phyloP scores from a whole-genome alignment of 192 early-diverging fungal species.

The Dispira parvispora region DNA sequence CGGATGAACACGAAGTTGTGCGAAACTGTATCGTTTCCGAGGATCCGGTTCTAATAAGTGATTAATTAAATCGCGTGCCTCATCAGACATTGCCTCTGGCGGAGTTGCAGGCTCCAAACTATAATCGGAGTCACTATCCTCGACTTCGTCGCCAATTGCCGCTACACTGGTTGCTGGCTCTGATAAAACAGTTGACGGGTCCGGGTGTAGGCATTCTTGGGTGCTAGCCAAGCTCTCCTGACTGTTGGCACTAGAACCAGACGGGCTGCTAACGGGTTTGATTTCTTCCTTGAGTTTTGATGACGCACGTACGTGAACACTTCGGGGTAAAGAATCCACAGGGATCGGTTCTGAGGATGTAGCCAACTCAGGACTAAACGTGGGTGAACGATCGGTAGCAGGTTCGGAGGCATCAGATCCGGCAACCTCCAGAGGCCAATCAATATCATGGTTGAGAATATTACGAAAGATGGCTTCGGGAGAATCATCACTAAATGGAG shows the following conservation, averaged over 20 bases:
- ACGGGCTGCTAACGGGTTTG: background rate
- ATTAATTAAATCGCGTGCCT: constrained; percentile 54
- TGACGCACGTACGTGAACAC: background rate
- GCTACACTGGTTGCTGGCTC: background rate
- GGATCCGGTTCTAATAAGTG: constrained; percentile 61
- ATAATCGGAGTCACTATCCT: background rate
- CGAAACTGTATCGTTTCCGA: constrained; percentile 37
- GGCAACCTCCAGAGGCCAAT: constrained; percentile 32
- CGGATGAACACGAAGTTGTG: constrained; percentile 46
- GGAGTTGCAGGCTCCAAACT: background rate
- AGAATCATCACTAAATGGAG: constrained; percentile 77
- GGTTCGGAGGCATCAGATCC: background rate
- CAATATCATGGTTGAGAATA: constrained; percentile 54
- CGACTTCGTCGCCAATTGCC: background rate
- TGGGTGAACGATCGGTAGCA: background rate
- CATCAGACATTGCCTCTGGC: constrained; percentile 15
- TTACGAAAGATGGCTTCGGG: constrained; percentile 78
- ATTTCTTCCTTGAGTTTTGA: constrained; percentile 11
- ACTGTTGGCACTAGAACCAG: background rate
- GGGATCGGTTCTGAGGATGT: background rate
- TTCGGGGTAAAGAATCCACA: background rate
- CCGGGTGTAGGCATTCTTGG: background rate
- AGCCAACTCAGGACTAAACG: background rate
- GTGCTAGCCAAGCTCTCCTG: background rate
- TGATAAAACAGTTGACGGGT: background rate